Evolutionary conservation across 257 asterid genomes (phyloP).

Genomic region (Striga asiatica): DNA sequence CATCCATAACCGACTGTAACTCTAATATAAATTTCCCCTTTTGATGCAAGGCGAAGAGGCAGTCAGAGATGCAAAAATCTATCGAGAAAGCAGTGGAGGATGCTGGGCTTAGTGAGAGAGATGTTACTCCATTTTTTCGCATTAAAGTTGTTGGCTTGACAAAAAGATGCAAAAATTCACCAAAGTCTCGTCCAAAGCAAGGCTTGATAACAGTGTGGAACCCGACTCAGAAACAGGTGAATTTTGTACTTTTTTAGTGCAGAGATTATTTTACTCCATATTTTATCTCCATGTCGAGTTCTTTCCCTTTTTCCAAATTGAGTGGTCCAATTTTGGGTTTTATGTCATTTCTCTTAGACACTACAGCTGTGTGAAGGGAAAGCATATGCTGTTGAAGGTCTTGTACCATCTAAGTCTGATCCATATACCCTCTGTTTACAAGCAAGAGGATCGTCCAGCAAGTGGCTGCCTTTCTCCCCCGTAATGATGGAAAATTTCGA

Average conservation of each 20-base stretch:
- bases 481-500: constrained; percentile 29
- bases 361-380: constrained; percentile 69
- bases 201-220: constrained; percentile 95
- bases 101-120: constrained; percentile 73
- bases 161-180: constrained; percentile 28
- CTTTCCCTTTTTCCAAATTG: not conserved
- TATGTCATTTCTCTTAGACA: constrained; percentile 29
- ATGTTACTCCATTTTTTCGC: constrained; percentile 78
- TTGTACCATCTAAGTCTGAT: constrained; percentile 59
- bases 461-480: constrained; percentile 62
- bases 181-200: constrained; percentile 22
- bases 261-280: not conserved
- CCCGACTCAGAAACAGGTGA: constrained; percentile 88
- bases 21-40: constrained; percentile 16
- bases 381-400: constrained; percentile 70
- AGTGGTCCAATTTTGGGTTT: not conserved
- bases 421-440: constrained; percentile 69
- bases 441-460: constrained; percentile 59
- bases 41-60: constrained; percentile 48
- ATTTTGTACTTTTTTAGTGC: not conserved
- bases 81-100: constrained; percentile 66
- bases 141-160: constrained; percentile 78
- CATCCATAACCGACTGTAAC: not conserved
- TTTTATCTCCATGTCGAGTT: constrained; percentile 5
- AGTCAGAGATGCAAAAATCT: constrained; percentile 51